Conservation (phyloP, 1,284 basidiomycete genomes). For the Cystobasidiaceae sp. region DNA sequence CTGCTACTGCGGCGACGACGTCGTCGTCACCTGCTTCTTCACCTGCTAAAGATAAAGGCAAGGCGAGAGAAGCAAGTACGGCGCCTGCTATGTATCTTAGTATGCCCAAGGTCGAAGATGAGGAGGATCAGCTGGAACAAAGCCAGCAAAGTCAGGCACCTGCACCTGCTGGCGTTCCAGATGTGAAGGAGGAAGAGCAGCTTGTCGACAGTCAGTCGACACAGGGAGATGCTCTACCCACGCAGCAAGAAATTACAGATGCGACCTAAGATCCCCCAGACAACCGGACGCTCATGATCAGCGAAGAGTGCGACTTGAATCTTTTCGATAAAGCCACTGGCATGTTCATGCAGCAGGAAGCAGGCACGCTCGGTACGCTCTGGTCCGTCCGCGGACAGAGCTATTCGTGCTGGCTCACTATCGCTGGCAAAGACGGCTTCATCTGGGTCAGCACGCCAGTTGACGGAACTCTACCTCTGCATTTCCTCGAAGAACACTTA, state of each 20-base stretch:
- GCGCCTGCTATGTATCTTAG: conserved; percentile 13
- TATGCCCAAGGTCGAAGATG: neutral
- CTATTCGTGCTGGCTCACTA: conserved; percentile 57
- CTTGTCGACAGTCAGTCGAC: neutral
- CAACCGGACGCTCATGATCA: conserved; percentile 32
- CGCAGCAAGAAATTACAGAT: conserved; percentile 24
- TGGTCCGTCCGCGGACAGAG: conserved; percentile 59
- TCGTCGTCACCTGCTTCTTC: neutral
- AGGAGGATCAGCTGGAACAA: too few relatives aligned
- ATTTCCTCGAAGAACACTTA: conserved; percentile 26
- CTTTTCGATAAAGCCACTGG: conserved; percentile 67
- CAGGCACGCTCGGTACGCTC: conserved; percentile 55
- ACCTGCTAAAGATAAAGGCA: conserved; percentile 10
- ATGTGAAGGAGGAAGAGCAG: neutral
- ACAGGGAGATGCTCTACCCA: conserved; percentile 8
- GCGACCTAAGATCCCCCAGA: conserved; percentile 27
- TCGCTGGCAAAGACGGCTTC: conserved; percentile 26
- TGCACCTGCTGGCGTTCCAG: neutral
- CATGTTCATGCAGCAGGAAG: conserved; percentile 67
- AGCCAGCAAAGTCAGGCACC: neutral
- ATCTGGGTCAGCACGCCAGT: conserved; percentile 27
- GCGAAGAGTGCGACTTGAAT: conserved; percentile 53
- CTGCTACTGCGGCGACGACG: neutral
- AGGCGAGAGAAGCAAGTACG: conserved; percentile 7
- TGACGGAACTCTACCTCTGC: conserved; percentile 18